These are phyloP conservation scores for Chlamydomonas incerta DNA, from an alignment of 139 green algal species.

Conservation along the genomic window DNA sequence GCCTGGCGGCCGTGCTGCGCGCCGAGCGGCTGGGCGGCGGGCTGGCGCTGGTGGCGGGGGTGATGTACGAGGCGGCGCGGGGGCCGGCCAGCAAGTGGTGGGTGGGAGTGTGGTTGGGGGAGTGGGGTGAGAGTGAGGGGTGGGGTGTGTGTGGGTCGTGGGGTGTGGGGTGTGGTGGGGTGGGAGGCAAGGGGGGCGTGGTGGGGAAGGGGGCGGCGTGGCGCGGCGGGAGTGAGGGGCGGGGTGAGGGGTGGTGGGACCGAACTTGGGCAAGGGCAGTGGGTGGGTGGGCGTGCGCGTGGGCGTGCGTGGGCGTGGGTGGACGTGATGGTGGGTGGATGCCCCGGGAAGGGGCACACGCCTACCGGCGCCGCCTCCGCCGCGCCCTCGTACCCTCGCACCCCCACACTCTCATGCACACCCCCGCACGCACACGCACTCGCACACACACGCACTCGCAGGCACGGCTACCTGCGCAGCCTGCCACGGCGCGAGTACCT, in stretches of 20 bases:
- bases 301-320: no score
- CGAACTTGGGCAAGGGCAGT: no score
- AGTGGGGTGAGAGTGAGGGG: background rate
- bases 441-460: background rate
- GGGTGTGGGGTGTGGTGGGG: no score
- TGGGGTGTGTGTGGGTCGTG: background rate
- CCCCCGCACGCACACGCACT: background rate
- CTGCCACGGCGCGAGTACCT: slow-evolving; percentile 56
- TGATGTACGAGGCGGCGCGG: slow-evolving; percentile 72
- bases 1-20: slow-evolving; percentile 56
- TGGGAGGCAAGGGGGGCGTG: no score
- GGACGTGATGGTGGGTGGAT: no score
- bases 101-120: background rate
- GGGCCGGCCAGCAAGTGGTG: slow-evolving; percentile 66
- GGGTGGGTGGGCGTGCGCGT: no score
- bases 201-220: no score
- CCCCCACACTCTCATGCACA: background rate
- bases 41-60: slow-evolving; percentile 79
- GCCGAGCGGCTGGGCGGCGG: slow-evolving; percentile 69
- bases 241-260: no score
- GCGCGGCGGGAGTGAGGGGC: no score
- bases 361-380: no score
- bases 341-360: no score
- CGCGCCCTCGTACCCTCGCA: no score
- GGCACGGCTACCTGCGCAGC: slow-evolving; percentile 49